Evolutionary conservation across 2,329 filamentous ascomycete genomes (phyloP).

Genomic region (Ceratocystiopsis sp.): DNA sequence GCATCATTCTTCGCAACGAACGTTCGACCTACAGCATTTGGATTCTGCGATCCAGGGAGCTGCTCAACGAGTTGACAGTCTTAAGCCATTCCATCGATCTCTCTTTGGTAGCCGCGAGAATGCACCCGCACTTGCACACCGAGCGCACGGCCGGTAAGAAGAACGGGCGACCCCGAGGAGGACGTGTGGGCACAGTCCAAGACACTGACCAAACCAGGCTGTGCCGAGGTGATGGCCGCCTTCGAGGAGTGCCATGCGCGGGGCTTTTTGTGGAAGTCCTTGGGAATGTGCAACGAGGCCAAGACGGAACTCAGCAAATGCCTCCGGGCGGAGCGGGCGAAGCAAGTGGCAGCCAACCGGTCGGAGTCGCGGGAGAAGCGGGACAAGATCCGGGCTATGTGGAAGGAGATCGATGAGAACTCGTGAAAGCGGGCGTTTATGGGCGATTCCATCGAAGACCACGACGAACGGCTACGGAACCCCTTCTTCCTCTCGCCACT

Average conservation of each 20-base stretch:
- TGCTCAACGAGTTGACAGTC: too few species aligned
- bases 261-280: conserved; percentile 81
- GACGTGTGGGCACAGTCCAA: too few species aligned
- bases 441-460: too few species aligned
- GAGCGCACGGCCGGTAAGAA: conserved; percentile 28
- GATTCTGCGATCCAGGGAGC: too few species aligned
- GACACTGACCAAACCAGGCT: conserved; percentile 38
- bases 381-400: conserved; percentile 57
- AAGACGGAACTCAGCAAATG: conserved; percentile 78
- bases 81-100: too few species aligned
- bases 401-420: conserved; percentile 62
- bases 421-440: conserved; percentile 16
- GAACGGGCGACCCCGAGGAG: too few species aligned
- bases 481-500: too few species aligned
- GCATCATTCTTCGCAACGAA: too few species aligned
- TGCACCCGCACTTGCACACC: conserved; percentile 97
- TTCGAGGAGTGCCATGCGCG: conserved; percentile 90
- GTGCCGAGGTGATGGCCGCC: conserved; percentile 82
- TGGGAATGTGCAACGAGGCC: conserved; percentile 76
- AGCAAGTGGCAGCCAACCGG: conserved; percentile 63
- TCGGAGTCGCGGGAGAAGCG: conserved; percentile 52
- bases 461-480: too few species aligned
- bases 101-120: conserved; percentile 22
- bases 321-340: conserved; percentile 61
- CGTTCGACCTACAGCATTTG: too few species aligned